phyloP scores from a whole-genome alignment of 345 rosid species.

The Eucalyptus sp. region DNA sequence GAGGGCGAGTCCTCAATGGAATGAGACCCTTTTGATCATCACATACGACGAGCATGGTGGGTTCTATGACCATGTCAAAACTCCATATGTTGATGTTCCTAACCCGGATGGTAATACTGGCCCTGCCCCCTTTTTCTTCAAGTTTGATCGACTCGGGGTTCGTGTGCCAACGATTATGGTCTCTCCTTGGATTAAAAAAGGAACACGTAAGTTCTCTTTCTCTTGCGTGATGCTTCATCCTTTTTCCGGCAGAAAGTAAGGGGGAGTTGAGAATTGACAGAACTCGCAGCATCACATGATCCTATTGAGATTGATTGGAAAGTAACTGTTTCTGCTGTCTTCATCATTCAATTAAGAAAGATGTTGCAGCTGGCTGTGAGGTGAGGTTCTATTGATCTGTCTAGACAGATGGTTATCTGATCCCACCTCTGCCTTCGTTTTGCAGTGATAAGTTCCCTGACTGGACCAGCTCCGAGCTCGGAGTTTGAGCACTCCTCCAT shows the following conservation, averaged over 20 bases:
- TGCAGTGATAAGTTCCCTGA: constrained; percentile 57
- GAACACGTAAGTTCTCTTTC: constrained; percentile 44
- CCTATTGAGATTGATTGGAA: not conserved
- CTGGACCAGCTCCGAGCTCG: constrained; percentile 63
- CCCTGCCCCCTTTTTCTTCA: constrained; percentile 91
- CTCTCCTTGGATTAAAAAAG: constrained; percentile 96
- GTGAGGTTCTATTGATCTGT: not conserved
- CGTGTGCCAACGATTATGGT: constrained; percentile 92
- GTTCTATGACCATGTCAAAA: constrained; percentile 80
- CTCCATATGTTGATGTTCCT: constrained; percentile 72
- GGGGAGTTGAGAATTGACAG: not conserved
- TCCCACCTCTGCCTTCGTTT: not conserved
- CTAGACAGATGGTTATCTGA: not conserved
- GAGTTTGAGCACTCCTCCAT: constrained; percentile 93
- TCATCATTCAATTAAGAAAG: accelerated
- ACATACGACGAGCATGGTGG: constrained; percentile 98
- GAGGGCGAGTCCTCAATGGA: constrained; percentile 93
- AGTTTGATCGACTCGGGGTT: constrained; percentile 91
- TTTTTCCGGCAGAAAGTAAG: accelerated
- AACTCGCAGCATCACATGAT: not conserved
- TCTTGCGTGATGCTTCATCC: not conserved
- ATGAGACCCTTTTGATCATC: constrained; percentile 70
- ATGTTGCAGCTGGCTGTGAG: not conserved
- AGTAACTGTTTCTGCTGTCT: not conserved
- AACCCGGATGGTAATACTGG: constrained; percentile 94